Percentiles rank a stretch among this genome's conserved stretches.
Conservation (phyloP, 2,329 filamentous ascomycete genomes). For the Fusarium redolens region DNA sequence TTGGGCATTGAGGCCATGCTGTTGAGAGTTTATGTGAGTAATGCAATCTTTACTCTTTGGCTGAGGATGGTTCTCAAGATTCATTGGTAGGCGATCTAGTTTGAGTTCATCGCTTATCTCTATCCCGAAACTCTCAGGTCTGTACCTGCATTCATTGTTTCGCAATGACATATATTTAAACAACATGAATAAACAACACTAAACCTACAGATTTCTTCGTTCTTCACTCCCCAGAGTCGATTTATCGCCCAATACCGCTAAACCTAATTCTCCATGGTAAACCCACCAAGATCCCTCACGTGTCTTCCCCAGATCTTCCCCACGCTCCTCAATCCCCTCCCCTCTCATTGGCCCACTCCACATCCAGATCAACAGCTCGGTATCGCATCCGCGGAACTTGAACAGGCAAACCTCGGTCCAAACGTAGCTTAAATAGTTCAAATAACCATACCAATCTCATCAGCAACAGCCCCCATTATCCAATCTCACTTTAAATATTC, state of each 20-base stretch:
- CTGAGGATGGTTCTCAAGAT: too few species aligned
- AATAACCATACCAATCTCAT: not conserved
- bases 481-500: rapidly evolving
- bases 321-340: not conserved
- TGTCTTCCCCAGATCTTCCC: conserved; percentile 21
- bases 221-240: rapidly evolving
- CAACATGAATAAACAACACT: too few species aligned
- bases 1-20: not conserved
- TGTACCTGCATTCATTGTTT: not conserved
- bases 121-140: rapidly evolving
- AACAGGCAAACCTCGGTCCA: conserved; percentile 18
- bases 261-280: not conserved
- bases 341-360: not conserved
- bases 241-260: rapidly evolving
- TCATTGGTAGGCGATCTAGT: too few species aligned
- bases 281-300: not conserved
- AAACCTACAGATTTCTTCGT: too few species aligned
- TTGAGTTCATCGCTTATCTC: not conserved
- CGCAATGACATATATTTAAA: too few species aligned
- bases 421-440: not conserved
- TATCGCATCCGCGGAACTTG: conserved; percentile 9
- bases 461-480: rapidly evolving
- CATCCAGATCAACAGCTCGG: conserved; percentile 1
- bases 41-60: too few species aligned
- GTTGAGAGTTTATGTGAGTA: too few species aligned